phyloP scores from a whole-genome alignment of 352 stramenopile genomes.

The Peronospora tabacina region DNA sequence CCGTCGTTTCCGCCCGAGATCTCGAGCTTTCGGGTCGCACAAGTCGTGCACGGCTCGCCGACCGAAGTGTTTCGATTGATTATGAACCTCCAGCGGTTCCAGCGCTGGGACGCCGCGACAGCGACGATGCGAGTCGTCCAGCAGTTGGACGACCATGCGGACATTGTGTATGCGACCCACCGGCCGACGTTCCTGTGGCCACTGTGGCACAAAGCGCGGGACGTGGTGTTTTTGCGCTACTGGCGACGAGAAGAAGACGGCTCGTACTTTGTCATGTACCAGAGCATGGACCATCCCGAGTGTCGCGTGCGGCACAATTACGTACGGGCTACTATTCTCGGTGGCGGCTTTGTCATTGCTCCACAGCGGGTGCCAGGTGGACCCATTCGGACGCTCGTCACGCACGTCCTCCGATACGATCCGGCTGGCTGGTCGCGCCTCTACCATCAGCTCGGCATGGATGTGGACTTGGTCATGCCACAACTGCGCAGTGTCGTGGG shows the following conservation, averaged over 20 bases:
- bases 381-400: constrained; percentile 72
- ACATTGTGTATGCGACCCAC: constrained; percentile 84
- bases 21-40: constrained; percentile 72
- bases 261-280: constrained; percentile 88
- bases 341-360: constrained; percentile 79
- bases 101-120: constrained; percentile 74
- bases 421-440: constrained; percentile 70
- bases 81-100: constrained; percentile 81
- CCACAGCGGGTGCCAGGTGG: constrained; percentile 73
- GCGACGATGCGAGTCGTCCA: constrained; percentile 79
- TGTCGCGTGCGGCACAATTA: constrained; percentile 84
- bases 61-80: constrained; percentile 77
- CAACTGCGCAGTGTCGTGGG: constrained; percentile 81
- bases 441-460: constrained; percentile 86
- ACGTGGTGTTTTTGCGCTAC: constrained; percentile 85
- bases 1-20: constrained; percentile 71
- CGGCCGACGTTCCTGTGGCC: constrained; percentile 80
- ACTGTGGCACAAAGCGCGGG: constrained; percentile 77
- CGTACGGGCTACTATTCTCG: constrained; percentile 69
- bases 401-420: constrained; percentile 79
- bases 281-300: constrained; percentile 80
- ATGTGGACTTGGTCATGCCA: constrained; percentile 77
- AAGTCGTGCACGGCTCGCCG: constrained; percentile 78
- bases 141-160: constrained; percentile 82
- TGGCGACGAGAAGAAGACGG: constrained; percentile 85